Percentiles rank a stretch among this genome's conserved stretches.
Evolutionary conservation across 139 green algal genomes (phyloP).

Genomic region (Chlorella sp.): DNA sequence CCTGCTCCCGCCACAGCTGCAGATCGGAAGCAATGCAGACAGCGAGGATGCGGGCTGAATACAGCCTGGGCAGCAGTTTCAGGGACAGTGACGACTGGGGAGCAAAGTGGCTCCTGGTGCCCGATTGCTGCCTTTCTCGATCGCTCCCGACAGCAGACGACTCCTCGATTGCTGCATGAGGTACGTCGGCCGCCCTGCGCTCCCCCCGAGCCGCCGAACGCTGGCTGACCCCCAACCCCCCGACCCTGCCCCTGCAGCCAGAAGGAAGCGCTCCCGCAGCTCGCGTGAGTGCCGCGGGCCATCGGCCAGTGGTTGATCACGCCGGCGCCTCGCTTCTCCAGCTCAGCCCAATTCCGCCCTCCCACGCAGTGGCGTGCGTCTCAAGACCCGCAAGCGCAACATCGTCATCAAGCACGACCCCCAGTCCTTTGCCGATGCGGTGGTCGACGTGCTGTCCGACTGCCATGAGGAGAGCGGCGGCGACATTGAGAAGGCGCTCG

Average conservation of each 20-base stretch:
- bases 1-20: too few relatives aligned
- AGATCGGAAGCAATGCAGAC: too few relatives aligned
- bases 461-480: slow-evolving; percentile 48
- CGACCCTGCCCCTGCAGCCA: slow-evolving; percentile 60
- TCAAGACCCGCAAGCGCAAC: slow-evolving; percentile 97
- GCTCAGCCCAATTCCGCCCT: not conserved
- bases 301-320: not conserved
- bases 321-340: not conserved
- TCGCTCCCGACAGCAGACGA: too few relatives aligned
- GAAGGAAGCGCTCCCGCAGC: slow-evolving; percentile 89
- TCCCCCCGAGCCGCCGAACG: too few relatives aligned
- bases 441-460: slow-evolving; percentile 86
- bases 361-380: slow-evolving; percentile 78
- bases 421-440: slow-evolving; percentile 87
- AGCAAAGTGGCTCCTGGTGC: too few relatives aligned
- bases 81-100: too few relatives aligned
- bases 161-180: too few relatives aligned
- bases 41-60: too few relatives aligned
- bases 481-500: slow-evolving; percentile 67
- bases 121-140: too few relatives aligned
- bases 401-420: slow-evolving; percentile 95
- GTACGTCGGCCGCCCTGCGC: too few relatives aligned
- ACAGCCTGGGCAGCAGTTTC: too few relatives aligned
- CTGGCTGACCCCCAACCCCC: slow-evolving; percentile 1
- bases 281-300: slow-evolving; percentile 71